Conservation (phyloP, 768 basidiomycete genomes). For the Lentinula sp. region DNA sequence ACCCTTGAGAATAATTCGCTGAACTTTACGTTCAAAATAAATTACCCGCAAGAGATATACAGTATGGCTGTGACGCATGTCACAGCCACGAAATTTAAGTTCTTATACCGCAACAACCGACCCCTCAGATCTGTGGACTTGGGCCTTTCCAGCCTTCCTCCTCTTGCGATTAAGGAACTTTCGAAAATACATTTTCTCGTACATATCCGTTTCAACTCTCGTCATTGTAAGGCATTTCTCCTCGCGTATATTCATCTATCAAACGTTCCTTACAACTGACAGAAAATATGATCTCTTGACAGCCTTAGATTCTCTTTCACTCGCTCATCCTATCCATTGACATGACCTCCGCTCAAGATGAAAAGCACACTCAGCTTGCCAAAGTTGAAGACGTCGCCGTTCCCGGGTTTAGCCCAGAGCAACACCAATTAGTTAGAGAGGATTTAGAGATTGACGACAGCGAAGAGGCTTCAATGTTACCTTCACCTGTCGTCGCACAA, state of each 20-base stretch:
- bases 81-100: not conserved
- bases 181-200: not conserved
- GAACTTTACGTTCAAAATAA: no score
- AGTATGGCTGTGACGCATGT: not conserved
- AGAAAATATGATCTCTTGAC: not conserved
- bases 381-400: not conserved
- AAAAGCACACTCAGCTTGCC: not conserved
- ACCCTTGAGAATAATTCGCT: no score
- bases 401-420: not conserved
- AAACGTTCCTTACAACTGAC: not conserved
- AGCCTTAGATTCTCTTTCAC: not conserved
- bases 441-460: not conserved
- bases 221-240: not conserved
- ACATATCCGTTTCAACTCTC: not conserved
- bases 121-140: not conserved
- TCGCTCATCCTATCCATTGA: not conserved
- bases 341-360: not conserved
- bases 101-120: not conserved
- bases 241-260: not conserved
- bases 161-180: not conserved
- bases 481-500: slow-evolving; percentile 49
- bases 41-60: no score
- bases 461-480: slow-evolving; percentile 29
- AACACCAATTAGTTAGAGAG: not conserved
- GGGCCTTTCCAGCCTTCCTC: not conserved